phyloP scores from a whole-genome alignment of 2,329 filamentous ascomycete genomes.

The Verticillium nonalfalfae region DNA sequence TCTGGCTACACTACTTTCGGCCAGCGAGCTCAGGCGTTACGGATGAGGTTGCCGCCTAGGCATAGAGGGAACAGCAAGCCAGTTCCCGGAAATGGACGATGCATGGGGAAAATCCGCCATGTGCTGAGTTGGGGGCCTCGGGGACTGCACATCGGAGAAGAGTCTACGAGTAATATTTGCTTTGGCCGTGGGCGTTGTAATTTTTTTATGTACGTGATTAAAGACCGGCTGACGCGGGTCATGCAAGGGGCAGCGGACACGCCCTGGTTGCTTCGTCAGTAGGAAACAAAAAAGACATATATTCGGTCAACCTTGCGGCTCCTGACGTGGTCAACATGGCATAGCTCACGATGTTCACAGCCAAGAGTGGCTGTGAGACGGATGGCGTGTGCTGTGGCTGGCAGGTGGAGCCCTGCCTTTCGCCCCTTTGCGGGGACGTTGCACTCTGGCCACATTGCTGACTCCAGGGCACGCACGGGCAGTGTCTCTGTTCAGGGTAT shows the following conservation, averaged over 20 bases:
- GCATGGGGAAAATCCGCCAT: neutral
- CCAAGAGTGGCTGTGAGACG: neutral
- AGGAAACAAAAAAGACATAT: neutral
- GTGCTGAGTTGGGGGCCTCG: neutral
- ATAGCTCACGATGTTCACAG: too few species aligned
- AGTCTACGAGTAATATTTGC: neutral
- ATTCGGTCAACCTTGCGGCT: neutral
- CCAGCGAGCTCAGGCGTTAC: neutral
- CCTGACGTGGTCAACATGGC: neutral
- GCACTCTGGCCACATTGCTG: slow-evolving; percentile 3
- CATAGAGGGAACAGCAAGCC: neutral
- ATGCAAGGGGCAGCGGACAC: neutral
- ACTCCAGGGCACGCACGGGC: neutral
- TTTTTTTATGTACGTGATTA: neutral
- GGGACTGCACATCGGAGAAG: neutral
- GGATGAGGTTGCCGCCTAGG: neutral
- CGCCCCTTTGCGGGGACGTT: neutral
- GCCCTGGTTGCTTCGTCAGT: neutral
- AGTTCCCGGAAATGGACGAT: neutral
- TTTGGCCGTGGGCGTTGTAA: neutral
- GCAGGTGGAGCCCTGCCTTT: neutral
- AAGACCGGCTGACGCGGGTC: neutral
- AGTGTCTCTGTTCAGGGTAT: neutral
- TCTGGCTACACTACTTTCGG: neutral
- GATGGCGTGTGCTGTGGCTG: neutral